Percentiles rank a stretch among this genome's conserved stretches.
Evolutionary conservation across 225 moss, liverwort and hornwort species (phyloP).

Genomic region (Thuidium tamariscinum): DNA sequence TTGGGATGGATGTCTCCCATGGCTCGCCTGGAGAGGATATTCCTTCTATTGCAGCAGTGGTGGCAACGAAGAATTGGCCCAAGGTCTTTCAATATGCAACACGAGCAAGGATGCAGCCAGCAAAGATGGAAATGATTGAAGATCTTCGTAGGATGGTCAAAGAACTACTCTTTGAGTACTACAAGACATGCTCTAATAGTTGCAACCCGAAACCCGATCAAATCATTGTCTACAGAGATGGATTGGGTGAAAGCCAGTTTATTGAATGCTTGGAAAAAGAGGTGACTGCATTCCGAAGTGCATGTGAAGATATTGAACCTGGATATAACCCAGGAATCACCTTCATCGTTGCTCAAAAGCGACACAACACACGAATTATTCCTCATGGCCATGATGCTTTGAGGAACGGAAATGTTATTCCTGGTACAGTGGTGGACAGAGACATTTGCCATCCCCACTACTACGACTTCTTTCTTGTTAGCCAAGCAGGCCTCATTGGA

Average conservation of each 20-base stretch:
- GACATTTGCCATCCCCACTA: slow-evolving; percentile 73
- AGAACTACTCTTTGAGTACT: too few species aligned
- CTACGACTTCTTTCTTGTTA: slow-evolving; percentile 66
- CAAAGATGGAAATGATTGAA: slow-evolving; percentile 81
- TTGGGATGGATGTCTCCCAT: slow-evolving; percentile 84
- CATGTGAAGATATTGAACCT: too few species aligned
- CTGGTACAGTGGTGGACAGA: slow-evolving; percentile 72
- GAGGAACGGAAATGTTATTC: slow-evolving; percentile 49
- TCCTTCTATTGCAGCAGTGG: slow-evolving; percentile 81
- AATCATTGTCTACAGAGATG: too few species aligned
- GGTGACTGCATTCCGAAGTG: too few species aligned
- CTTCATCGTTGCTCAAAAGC: too few species aligned
- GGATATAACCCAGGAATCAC: too few species aligned
- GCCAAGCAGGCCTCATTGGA: slow-evolving; percentile 68
- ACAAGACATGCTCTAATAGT: too few species aligned
- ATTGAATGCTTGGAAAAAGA: too few species aligned
- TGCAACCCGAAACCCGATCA: too few species aligned
- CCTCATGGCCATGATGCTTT: slow-evolving; percentile 13
- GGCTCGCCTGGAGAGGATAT: slow-evolving; percentile 68
- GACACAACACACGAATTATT: slow-evolving; percentile 33
- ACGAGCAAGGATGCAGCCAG: slow-evolving; percentile 40
- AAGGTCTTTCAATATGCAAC: slow-evolving; percentile 60
- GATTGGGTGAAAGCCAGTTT: too few species aligned
- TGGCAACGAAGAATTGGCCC: slow-evolving; percentile 83
- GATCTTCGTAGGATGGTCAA: slow-evolving; percentile 67